Percentiles rank a stretch among this genome's conserved stretches.
Evolutionary conservation across 2,329 filamentous ascomycete species (phyloP).

Genomic region (Cladobotryum mycophilum): DNA sequence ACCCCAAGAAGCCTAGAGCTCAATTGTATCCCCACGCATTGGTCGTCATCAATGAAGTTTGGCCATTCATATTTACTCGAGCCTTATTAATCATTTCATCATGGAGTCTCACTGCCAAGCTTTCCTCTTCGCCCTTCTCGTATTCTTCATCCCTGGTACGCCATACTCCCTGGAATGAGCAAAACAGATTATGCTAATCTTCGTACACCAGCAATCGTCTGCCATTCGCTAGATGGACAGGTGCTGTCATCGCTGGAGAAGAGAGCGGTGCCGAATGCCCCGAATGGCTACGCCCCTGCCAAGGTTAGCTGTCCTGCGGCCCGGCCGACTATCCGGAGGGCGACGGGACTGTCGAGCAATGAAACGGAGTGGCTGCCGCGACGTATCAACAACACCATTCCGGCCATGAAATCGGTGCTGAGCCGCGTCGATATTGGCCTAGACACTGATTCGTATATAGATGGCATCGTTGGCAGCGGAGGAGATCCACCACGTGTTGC

Average conservation of each 20-base stretch:
- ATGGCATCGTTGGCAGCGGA: slow-evolving; percentile 10
- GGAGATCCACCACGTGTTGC: slow-evolving; percentile 45
- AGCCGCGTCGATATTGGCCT: slow-evolving; percentile 14
- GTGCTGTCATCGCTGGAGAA: neutral
- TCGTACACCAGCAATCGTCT: no score
- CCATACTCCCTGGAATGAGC: no score
- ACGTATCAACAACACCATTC: slow-evolving; percentile 14
- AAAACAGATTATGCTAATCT: no score
- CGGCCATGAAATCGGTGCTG: slow-evolving; percentile 13
- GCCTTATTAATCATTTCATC: no score
- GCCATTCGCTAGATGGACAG: no score
- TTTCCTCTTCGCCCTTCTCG: no score
- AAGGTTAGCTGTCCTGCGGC: slow-evolving; percentile 13
- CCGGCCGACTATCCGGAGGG: slow-evolving; percentile 13
- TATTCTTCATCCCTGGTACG: no score
- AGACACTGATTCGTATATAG: slow-evolving; percentile 14
- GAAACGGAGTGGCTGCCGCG: slow-evolving; percentile 16
- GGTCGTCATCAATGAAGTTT: no score
- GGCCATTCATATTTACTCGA: no score
- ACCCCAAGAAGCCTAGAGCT: no score
- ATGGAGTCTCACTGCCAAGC: no score
- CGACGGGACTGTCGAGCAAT: slow-evolving; percentile 12
- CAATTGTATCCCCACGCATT: no score
- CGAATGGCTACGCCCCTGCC: slow-evolving; percentile 15
- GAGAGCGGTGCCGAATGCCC: slow-evolving; percentile 5